Evolutionary conservation across 1,139 yeast species (phyloP), one percentile per base, ranked within the genome.

Genomic region (Tardiomyces digboiensis): DNA sequence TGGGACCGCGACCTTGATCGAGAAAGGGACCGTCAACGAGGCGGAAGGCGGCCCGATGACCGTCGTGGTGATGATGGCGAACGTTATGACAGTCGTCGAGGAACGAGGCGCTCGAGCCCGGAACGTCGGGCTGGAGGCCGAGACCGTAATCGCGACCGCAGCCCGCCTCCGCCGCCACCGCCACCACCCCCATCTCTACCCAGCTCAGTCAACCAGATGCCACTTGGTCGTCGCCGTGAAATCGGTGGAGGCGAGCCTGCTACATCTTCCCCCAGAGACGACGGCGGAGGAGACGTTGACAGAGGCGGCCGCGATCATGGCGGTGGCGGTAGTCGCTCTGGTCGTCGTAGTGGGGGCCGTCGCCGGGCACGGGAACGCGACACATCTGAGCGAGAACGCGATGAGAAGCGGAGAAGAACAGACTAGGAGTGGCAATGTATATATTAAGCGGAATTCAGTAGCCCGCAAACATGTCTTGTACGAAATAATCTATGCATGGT

Each of bases 151-250:
- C 21, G 21, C 18, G 29, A 42, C 21, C 33, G 45, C 7, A 29
- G 18, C 29, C 45, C 43, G n/a, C 48, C 41, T 20, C 49, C 44
- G 4, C 47, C 44, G 14, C 43, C 40, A 13, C 44, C 43, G 19
- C 41, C 47, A n/a, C 45, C 42, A 10, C 33, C 41, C 10, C 33
- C 33, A 3, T 16, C 33, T 4, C 33, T 16, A 5, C 33, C 33
- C 3, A 26, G 12, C 5, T 26, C 33, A 16, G 33, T 8, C 16
- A 26, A 26, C 33, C 33, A 26, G 33, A 39, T 36, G 14, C 40
- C 36, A 2, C 48, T 19, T 3, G 41, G 33, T 16, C 36, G 38
- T 16, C 42, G 44, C 13, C 36, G 38, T 21, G 36, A 13, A 2
- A 18, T 19, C 20, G 21, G 33, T 29, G 38, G 38, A 20, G 38